Conservation (phyloP, 2,329 filamentous ascomycete genomes). For the Chaetomium globosum region DNA sequence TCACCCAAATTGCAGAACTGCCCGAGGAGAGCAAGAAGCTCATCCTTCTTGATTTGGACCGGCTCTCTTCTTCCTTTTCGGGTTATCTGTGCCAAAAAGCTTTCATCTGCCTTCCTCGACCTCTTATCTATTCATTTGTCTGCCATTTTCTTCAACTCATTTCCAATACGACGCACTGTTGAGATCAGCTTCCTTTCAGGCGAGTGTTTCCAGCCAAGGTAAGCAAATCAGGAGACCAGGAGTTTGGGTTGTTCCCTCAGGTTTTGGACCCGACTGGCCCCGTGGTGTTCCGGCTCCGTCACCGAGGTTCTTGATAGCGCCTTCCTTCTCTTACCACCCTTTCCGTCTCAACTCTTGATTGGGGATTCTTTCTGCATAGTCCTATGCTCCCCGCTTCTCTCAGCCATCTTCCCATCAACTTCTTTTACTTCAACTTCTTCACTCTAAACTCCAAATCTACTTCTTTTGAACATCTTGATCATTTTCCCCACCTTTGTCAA, state of each 20-base stretch:
- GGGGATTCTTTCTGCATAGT: too few species aligned
- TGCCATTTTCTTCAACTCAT: not conserved
- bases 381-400: not conserved
- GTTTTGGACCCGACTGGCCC: not conserved
- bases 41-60: not conserved
- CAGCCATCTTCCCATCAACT: constrained; percentile 4
- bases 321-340: constrained; percentile 5
- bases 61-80: not conserved
- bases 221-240: not conserved
- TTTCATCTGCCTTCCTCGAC: not conserved
- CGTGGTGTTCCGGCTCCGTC: not conserved
- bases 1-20: not conserved
- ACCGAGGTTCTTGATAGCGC: not conserved
- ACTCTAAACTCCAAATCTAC: constrained; percentile 29
- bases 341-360: not conserved
- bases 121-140: not conserved
- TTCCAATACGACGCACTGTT: not conserved
- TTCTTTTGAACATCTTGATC: constrained; percentile 35
- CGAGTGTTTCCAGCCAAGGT: not conserved
- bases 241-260: not conserved
- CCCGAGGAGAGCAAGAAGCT: not conserved
- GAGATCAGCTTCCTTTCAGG: not conserved
- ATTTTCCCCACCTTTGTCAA: constrained; percentile 31
- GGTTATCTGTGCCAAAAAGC: not conserved
- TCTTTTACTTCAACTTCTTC: constrained; percentile 3